Percentiles rank a stretch among this genome's conserved stretches.
Conservation (phyloP, 139 green algal species). For the Chlamydomonas sp. region DNA sequence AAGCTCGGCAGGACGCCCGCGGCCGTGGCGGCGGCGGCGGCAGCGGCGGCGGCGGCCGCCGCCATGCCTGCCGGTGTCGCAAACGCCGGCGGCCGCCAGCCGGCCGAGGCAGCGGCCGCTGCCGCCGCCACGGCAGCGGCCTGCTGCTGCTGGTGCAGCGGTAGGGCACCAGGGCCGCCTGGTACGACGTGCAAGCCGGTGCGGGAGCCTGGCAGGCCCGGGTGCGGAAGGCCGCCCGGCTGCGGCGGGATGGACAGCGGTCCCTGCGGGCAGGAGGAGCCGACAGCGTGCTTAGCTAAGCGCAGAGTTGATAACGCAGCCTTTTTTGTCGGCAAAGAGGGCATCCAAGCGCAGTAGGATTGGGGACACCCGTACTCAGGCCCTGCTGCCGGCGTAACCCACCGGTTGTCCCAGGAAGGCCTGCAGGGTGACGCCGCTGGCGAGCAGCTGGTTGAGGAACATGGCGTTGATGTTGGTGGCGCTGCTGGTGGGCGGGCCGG, state of each 20-base stretch:
- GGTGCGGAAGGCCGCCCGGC: neutral
- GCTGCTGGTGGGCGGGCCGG: constrained; percentile 6
- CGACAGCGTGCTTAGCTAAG: neutral
- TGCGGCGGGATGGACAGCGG: neutral
- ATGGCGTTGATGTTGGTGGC: constrained; percentile 41
- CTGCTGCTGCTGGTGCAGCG: constrained; percentile 6
- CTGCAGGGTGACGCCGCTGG: constrained; percentile 18
- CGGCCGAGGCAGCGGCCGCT: neutral
- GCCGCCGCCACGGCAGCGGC: constrained; percentile 13
- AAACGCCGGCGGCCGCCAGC: constrained; percentile 23
- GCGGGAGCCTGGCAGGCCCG: neutral
- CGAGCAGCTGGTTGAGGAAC: constrained; percentile 36
- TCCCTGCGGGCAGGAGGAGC: neutral
- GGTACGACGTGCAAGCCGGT: neutral
- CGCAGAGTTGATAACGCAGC: too few species aligned
- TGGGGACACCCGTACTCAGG: neutral
- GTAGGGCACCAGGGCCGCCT: neutral
- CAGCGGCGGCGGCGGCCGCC: constrained; percentile 10
- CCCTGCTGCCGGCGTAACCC: neutral
- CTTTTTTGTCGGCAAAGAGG: too few species aligned
- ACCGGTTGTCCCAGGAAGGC: constrained; percentile 15
- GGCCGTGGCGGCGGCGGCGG: neutral
- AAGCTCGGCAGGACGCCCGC: constrained; percentile 20
- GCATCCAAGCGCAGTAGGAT: too few species aligned
- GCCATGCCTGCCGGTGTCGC: neutral